Evolutionary conservation across 1,284 basidiomycete genomes (phyloP), one percentile per base, ranked within the genome.

Genomic region (Ganoderma resinaceum): DNA sequence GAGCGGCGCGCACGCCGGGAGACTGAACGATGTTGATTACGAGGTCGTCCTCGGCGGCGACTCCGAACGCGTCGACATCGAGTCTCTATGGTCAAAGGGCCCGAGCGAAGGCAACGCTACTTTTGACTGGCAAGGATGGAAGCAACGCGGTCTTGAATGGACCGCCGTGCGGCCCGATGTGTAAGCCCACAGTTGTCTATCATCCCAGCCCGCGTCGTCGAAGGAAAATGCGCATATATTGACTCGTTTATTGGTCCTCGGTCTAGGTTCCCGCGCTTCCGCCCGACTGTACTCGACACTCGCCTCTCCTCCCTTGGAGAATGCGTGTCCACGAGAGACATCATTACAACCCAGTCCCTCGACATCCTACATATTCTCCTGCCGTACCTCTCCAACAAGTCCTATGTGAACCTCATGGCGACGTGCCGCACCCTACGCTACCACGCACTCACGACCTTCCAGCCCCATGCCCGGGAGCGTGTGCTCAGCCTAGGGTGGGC

Each of bases 401-500:
- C 74, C 33, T 78, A 74, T 65, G 65, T 77, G 40, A 37, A 57
- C 11, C 72, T 79, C 40, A 69, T 67, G 23, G 70, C 74, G 3
- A 78, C 75, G 23, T 78, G 77, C 66, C 77, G 76, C 55, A 62
- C 72, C 35, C 63, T 78, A 20, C 75, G 78, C 35, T 66, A 66
- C 49, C 72, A 73, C 49, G 76, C 77, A 7, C 68, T 78, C n/a
- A 78, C 74, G 31, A 71, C 71, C 9, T 76, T 74, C 70, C 77
- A 78, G 46, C 67, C 70, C 35, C 70, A 72, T 43, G 76, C 76
- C 3, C 77, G 76, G 14, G 37, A 23, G 4, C 71, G 72, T 43
- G 74, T 76, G 46, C 70, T 76, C 46, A 67, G 65, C n/a, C 73
- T 78, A 7, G 70, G 69, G 4, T 79, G 78, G 77, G 75, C 76